These are phyloP conservation scores for Eucalyptus coolabah DNA, from an alignment of 345 rosid genomes.

Conservation along the genomic window DNA sequence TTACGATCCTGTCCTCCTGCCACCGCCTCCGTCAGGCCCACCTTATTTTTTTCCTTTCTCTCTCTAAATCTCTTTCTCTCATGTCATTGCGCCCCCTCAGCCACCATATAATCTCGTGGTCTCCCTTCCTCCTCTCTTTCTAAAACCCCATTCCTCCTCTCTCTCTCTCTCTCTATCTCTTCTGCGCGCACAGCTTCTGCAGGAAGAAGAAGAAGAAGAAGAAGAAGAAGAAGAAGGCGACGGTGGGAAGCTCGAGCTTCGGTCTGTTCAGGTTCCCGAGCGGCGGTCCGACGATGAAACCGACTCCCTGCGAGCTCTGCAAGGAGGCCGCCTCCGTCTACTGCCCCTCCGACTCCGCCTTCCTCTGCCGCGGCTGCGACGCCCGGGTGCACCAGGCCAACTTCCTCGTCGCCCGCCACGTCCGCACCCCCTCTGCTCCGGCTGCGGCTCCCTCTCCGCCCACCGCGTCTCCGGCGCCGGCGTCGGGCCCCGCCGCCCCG, in stretches of 20 bases:
- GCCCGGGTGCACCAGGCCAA: conserved; percentile 27
- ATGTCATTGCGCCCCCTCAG: not conserved
- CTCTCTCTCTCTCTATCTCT: not conserved
- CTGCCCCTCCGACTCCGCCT: conserved; percentile 33
- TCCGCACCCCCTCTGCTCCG: conserved; percentile 12
- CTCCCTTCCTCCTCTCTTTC: not conserved
- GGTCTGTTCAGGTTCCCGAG: not conserved
- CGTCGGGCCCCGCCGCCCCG: not conserved
- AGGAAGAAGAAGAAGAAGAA: not conserved
- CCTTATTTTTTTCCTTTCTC: not conserved
- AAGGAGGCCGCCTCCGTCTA: conserved; percentile 7
- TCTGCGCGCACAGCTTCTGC: not conserved
- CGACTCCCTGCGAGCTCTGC: conserved; percentile 30
- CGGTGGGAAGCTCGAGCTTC: not conserved
- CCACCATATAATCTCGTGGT: not conserved
- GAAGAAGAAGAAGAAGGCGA: not conserved
- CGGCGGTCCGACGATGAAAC: not conserved
- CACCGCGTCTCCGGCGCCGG: not conserved
- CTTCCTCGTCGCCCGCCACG: conserved; percentile 45
- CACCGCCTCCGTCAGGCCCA: not conserved
- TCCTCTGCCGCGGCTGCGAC: conserved; percentile 30
- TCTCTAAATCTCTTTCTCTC: conserved; percentile 9
- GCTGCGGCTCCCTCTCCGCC: not conserved
- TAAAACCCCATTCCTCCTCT: not conserved
- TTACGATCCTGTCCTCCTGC: not conserved